Conservation (phyloP, 768 basidiomycete genomes). For the Lenzites betulinus region DNA sequence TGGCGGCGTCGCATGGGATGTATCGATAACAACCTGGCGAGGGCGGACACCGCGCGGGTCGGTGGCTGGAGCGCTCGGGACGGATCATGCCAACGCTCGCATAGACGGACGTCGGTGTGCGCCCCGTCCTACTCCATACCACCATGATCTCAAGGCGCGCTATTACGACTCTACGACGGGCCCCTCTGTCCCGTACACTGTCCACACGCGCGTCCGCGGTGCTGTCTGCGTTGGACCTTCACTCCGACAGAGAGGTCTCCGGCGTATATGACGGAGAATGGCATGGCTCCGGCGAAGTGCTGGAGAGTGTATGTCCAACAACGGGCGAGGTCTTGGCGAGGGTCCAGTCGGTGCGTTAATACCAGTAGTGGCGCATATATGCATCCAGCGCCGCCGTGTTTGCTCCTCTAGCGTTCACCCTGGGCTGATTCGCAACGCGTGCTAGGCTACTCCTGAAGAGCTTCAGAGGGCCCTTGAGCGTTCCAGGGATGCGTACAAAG, state of each 20-base stretch:
- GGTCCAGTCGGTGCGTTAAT: conserved; percentile 60
- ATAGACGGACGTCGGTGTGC: background rate
- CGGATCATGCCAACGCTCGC: conserved; percentile 14
- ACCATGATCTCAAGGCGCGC: conserved; percentile 19
- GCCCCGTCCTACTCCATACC: background rate
- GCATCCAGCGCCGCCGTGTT: background rate
- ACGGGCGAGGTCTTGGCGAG: conserved; percentile 84
- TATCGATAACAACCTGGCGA: background rate
- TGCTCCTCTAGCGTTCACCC: background rate
- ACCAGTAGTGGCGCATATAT: background rate
- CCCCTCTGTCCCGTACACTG: conserved; percentile 44
- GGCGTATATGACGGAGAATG: conserved; percentile 87
- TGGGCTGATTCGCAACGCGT: background rate
- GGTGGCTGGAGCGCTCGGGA: conserved; percentile 6
- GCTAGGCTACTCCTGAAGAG: conserved; percentile 70
- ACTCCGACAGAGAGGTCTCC: conserved; percentile 51
- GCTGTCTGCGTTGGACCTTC: conserved; percentile 65
- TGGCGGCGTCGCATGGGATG: no score
- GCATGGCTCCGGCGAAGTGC: conserved; percentile 72
- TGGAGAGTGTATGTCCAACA: conserved; percentile 77
- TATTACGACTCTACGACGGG: conserved; percentile 14
- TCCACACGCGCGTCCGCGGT: conserved; percentile 73
- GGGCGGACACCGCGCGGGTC: background rate
- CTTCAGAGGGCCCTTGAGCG: conserved; percentile 67
- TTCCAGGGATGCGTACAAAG: conserved; percentile 70